A percentile compares a stretch with the other conserved stretches of the same genome.
Evolutionary conservation across 2,329 filamentous ascomycete genomes (phyloP).

Genomic region (Fusarium temperatum): DNA sequence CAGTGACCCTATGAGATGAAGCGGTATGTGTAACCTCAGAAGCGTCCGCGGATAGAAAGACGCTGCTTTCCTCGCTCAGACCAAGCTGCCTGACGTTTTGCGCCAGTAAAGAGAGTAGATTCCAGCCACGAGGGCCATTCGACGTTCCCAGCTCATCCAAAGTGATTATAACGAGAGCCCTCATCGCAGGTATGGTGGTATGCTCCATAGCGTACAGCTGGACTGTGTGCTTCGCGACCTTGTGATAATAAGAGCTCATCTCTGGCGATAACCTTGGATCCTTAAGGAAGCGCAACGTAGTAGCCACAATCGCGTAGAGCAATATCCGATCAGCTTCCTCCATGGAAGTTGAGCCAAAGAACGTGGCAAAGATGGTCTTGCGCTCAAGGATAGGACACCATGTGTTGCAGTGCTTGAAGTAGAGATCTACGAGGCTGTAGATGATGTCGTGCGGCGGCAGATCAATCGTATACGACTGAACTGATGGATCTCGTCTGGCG

Average conservation of each 20-base stretch:
- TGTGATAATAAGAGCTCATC: constrained; percentile 51
- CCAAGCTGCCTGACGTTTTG: constrained; percentile 53
- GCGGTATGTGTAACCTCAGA: constrained; percentile 47
- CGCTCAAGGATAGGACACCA: constrained; percentile 61
- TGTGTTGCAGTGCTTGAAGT: constrained; percentile 71
- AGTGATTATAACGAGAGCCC: constrained; percentile 53
- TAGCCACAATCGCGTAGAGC: constrained; percentile 56
- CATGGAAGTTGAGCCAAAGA: constrained; percentile 53
- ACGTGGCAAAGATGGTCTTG: constrained; percentile 52
- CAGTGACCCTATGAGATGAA: constrained; percentile 47
- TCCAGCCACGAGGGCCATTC: constrained; percentile 55
- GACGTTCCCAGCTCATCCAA: constrained; percentile 55
- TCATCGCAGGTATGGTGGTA: constrained; percentile 50
- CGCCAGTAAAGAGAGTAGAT: constrained; percentile 50
- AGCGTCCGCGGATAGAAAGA: constrained; percentile 47
- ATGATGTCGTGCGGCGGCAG: constrained; percentile 68
- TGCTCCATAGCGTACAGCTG: constrained; percentile 55
- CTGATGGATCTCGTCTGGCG: constrained; percentile 39
- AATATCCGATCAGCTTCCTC: constrained; percentile 52
- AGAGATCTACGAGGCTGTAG: constrained; percentile 67
- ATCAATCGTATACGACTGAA: constrained; percentile 54
- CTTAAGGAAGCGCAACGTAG: constrained; percentile 53
- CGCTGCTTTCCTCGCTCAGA: constrained; percentile 51
- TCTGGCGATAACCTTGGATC: constrained; percentile 51
- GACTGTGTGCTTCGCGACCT: constrained; percentile 50